These are phyloP conservation scores for Skeletonema tropicum DNA, from an alignment of 108 stramenopile genomes.

Conservation along the genomic window DNA sequence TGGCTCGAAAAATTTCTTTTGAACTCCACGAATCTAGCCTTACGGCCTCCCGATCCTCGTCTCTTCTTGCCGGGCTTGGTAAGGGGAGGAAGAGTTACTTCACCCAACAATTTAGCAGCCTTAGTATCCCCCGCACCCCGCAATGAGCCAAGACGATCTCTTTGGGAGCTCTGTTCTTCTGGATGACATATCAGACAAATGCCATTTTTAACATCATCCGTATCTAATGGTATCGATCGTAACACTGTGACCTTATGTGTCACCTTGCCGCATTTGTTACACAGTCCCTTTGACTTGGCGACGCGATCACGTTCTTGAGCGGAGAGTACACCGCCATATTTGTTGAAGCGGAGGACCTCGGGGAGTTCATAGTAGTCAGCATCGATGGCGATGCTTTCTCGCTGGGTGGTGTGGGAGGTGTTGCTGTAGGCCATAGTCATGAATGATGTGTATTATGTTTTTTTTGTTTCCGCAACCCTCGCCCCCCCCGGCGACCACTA, in stretches of 20 bases:
- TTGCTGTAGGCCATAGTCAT: too few relatives aligned
- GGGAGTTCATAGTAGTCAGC: slow-evolving; percentile 19
- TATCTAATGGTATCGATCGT: slow-evolving; percentile 15
- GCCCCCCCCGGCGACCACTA: too few relatives aligned
- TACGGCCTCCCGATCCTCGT: not conserved
- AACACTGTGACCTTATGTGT: slow-evolving; percentile 30
- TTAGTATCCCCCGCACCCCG: not conserved
- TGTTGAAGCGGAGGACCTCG: slow-evolving; percentile 30
- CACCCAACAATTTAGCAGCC: not conserved
- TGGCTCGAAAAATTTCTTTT: not conserved
- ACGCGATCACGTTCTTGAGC: slow-evolving; percentile 11
- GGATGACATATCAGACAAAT: slow-evolving; percentile 18
- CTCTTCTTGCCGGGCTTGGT: not conserved
- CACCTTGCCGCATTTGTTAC: slow-evolving; percentile 14
- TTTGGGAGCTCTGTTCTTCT: not conserved
- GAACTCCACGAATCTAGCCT: not conserved
- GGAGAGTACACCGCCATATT: slow-evolving; percentile 26
- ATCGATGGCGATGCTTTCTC: not conserved
- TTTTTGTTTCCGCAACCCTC: too few relatives aligned
- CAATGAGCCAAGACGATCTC: too few relatives aligned
- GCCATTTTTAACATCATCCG: slow-evolving; percentile 1
- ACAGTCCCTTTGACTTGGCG: slow-evolving; percentile 18
- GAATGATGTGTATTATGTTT: too few relatives aligned
- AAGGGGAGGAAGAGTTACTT: not conserved
- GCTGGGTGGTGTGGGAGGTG: too few relatives aligned